phyloP scores from a whole-genome alignment of 2,329 filamentous ascomycete species.

The Hypomyces perniciosus region DNA sequence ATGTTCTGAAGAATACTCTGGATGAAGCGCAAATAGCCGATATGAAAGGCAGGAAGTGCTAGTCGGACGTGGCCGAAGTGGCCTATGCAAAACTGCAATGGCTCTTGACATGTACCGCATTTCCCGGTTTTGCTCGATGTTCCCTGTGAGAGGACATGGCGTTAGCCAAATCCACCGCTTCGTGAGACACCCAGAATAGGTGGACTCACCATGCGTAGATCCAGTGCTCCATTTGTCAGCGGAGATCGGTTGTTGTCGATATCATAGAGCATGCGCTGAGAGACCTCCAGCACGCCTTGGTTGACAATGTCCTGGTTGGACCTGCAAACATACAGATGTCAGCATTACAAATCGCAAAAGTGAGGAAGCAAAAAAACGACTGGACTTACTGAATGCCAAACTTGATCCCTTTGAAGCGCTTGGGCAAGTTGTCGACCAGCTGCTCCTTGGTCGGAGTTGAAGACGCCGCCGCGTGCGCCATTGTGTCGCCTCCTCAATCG shows the following conservation, averaged over 20 bases:
- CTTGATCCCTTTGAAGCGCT: slow-evolving; percentile 87
- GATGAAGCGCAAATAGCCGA: slow-evolving; percentile 91
- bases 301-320: slow-evolving; percentile 93
- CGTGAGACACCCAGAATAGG: not conserved
- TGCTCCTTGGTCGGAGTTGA: slow-evolving; percentile 60
- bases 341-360: not conserved
- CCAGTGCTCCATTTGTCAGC: slow-evolving; percentile 78
- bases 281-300: slow-evolving; percentile 90
- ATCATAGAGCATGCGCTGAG: slow-evolving; percentile 91
- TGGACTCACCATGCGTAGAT: slow-evolving; percentile 61
- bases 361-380: not conserved
- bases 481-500: slow-evolving; percentile 5
- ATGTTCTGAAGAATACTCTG: slow-evolving; percentile 90
- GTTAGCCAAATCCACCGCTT: not conserved
- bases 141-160: slow-evolving; percentile 41
- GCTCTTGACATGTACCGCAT: slow-evolving; percentile 79
- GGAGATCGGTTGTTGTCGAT: slow-evolving; percentile 71
- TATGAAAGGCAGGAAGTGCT: slow-evolving; percentile 87
- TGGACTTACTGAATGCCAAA: slow-evolving; percentile 76
- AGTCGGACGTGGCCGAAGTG: slow-evolving; percentile 94
- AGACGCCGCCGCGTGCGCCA: slow-evolving; percentile 12
- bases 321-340: slow-evolving; percentile 34
- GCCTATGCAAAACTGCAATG: slow-evolving; percentile 79
- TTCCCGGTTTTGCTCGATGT: slow-evolving; percentile 76
- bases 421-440: slow-evolving; percentile 81